phyloP scores from a whole-genome alignment of 2,329 filamentous ascomycete genomes.

The Penicillium sp. region DNA sequence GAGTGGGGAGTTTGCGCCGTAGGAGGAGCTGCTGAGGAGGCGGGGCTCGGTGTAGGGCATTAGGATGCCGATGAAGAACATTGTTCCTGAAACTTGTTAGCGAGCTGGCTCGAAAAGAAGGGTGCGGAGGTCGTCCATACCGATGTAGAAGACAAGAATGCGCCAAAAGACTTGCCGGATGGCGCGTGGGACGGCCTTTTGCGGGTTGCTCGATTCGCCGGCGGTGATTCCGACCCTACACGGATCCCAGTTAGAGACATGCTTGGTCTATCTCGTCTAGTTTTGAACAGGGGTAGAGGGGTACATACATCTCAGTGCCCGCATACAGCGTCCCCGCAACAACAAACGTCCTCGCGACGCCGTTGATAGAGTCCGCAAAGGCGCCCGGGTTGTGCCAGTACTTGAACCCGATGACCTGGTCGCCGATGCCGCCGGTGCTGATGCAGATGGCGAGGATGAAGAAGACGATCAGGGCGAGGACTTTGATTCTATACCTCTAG shows the following conservation, averaged over 20 bases:
- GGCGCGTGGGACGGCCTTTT: conserved; percentile 51
- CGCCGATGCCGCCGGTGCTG: conserved; percentile 68
- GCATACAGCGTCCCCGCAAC: conserved; percentile 41
- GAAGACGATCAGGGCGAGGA: conserved; percentile 78
- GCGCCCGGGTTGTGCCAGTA: conserved; percentile 72
- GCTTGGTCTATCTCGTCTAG: too few relatives aligned
- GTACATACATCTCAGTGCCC: conserved; percentile 30
- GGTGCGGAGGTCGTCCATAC: conserved; percentile 5
- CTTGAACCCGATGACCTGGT: conserved; percentile 72
- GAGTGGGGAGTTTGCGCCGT: conserved; percentile 73
- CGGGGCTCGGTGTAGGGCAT: conserved; percentile 71
- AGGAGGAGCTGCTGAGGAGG: conserved; percentile 64
- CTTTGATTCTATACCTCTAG: conserved; percentile 51
- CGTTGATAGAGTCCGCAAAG: conserved; percentile 65
- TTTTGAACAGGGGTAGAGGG: not conserved
- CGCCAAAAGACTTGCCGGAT: conserved; percentile 49
- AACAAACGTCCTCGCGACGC: conserved; percentile 42
- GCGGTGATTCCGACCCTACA: conserved; percentile 43
- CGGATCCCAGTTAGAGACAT: not conserved
- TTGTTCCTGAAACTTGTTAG: conserved; percentile 54
- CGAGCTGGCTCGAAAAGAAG: not conserved
- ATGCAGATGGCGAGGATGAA: conserved; percentile 77
- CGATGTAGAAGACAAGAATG: conserved; percentile 64
- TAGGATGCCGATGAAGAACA: conserved; percentile 76
- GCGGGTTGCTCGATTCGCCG: conserved; percentile 48